Conservation (phyloP, 768 basidiomycete species). For the Xerocomellus chrysenteron region DNA sequence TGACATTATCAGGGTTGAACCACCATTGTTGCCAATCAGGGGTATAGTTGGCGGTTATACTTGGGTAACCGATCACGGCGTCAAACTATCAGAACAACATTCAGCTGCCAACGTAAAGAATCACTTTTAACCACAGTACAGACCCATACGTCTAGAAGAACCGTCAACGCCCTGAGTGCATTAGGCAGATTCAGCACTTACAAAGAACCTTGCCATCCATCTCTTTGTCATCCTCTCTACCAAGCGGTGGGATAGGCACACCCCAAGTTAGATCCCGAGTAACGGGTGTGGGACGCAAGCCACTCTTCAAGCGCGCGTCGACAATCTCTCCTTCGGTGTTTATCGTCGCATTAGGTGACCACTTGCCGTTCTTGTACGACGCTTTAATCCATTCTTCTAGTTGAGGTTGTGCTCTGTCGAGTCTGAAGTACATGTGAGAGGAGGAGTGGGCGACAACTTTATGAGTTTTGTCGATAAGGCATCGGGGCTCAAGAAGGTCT, state of each 20-base stretch:
- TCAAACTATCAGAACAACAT: slow-evolving; percentile 67
- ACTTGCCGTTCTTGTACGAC: slow-evolving; percentile 79
- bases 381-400: slow-evolving; percentile 87
- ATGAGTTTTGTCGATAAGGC: slow-evolving; percentile 82
- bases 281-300: slow-evolving; percentile 84
- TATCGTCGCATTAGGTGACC: slow-evolving; percentile 91
- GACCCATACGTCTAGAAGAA: slow-evolving; percentile 84
- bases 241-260: slow-evolving; percentile 79
- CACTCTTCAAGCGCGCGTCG: slow-evolving; percentile 83
- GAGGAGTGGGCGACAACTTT: slow-evolving; percentile 72
- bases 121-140: slow-evolving; percentile 28
- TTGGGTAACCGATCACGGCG: slow-evolving; percentile 94
- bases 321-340: slow-evolving; percentile 86
- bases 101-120: neutral
- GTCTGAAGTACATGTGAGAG: slow-evolving; percentile 87
- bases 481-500: slow-evolving; percentile 92
- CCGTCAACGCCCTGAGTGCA: slow-evolving; percentile 6
- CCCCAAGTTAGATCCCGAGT: slow-evolving; percentile 97
- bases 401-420: slow-evolving; percentile 78
- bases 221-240: slow-evolving; percentile 71
- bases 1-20: slow-evolving; percentile 87
- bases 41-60: slow-evolving; percentile 95
- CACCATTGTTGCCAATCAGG: slow-evolving; percentile 97
- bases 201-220: slow-evolving; percentile 96
- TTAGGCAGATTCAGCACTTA: slow-evolving; percentile 42